Base-by-base conservation (phyloP, 106 monocot species). In the Dendrobium huoshanense region DNA sequence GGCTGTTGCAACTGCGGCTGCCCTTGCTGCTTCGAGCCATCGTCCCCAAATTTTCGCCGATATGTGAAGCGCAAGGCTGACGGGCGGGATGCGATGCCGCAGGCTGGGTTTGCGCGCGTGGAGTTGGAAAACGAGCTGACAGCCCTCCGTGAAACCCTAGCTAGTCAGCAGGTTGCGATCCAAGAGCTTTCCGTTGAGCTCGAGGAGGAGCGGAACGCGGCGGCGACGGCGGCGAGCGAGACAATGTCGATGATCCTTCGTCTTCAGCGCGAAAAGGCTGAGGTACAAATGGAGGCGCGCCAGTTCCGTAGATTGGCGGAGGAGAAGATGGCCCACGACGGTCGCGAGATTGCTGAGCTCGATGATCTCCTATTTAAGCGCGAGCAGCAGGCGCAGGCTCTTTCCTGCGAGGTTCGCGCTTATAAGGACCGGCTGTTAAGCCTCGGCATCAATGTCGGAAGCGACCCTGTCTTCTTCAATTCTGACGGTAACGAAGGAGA, bases 181-280 rank as follows among this genome's bases (percentile, higher is more conserved):
- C 87, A 85, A 82, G 79, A 84, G 47, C 77, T 88, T 15, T 79
- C 64, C 29, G 55, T 55, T 10, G 85, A 88, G 75, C 87, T 88
- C 37, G 87, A 88, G 51, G 87, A 88, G 73, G 87, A 88, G 87
- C 73, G 87, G n/a, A 82, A 56, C 56, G 84, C 87, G 19, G 58
- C 87, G 2, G 81, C 82, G 19, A 58, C 85, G 29, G 84, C 87
- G 3, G 82, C 84, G 15, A 85, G 41, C 72, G 87, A 88, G 79
- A 79, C 87, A 47, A 88, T 88, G 87, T 78, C 84, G 65, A 88
- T 88, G 87, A 88, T 85, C 58, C 82, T 84, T 56, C 84, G 87
- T 1, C 85, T 88, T 0, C 84, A 88, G 73, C 79, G 84, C 4
- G 87, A 88, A 59, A 88, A 88, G 80, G 85, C 87, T 5, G 87